These are phyloP conservation scores for Sanghuangporus weigelae DNA, from an alignment of 1,284 basidiomycete genomes.

Conservation along the genomic window DNA sequence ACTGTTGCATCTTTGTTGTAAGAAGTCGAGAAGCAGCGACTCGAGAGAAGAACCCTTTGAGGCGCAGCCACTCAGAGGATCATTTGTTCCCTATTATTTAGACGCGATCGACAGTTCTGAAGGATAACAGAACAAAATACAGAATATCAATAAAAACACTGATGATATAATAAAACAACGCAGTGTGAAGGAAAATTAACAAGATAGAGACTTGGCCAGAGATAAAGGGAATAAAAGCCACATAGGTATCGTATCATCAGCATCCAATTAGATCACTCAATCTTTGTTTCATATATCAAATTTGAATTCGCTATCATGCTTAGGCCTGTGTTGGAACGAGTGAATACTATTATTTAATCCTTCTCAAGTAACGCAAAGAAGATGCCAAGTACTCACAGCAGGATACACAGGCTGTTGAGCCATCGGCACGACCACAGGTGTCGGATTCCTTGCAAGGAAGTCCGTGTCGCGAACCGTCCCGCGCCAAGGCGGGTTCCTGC, in stretches of 20 bases:
- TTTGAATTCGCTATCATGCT: not conserved
- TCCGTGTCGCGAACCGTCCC: conserved; percentile 11
- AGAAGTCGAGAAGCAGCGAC: too few species aligned
- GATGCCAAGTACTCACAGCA: not conserved
- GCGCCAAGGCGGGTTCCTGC: conserved; percentile 11
- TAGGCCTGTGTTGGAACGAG: not conserved
- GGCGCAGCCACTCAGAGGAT: too few species aligned
- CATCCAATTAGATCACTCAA: not conserved
- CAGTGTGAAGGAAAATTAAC: too few species aligned
- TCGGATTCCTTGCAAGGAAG: conserved; percentile 1
- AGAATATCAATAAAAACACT: too few species aligned
- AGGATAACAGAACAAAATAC: too few species aligned
- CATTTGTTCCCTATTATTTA: too few species aligned
- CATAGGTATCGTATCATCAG: not conserved
- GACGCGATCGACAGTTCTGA: too few species aligned
- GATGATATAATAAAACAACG: too few species aligned
- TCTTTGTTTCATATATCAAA: not conserved
- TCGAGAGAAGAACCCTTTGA: too few species aligned
- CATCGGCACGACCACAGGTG: conserved; percentile 5
- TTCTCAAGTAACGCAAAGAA: not conserved
- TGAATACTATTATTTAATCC: not conserved
- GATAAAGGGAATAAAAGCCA: not conserved
- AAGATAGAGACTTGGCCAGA: too few species aligned
- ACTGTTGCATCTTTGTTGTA: too few species aligned
- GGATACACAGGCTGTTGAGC: not conserved